Conservation (phyloP, 352 stramenopile genomes). For the Globisporangium acanthophoron region DNA sequence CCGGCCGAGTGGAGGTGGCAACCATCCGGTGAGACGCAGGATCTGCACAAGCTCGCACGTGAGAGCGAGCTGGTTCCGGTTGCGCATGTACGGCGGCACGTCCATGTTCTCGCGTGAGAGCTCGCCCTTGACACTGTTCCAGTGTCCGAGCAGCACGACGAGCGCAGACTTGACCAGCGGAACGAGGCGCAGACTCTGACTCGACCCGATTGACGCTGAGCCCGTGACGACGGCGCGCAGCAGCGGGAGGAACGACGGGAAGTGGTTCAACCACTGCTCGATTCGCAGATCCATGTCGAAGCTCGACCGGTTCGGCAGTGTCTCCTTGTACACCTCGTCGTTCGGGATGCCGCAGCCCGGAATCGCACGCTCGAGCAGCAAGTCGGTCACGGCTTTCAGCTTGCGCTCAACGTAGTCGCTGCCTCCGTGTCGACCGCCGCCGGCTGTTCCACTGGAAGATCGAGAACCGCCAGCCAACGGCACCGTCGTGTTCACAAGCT, state of each 20-base stretch:
- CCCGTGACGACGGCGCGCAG: slow-evolving; percentile 38
- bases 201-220: slow-evolving; percentile 29
- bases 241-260: slow-evolving; percentile 62
- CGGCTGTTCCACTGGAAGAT: not conserved
- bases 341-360: slow-evolving; percentile 71
- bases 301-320: slow-evolving; percentile 73
- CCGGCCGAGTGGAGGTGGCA: slow-evolving; percentile 44
- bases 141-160: slow-evolving; percentile 71
- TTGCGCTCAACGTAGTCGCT: slow-evolving; percentile 27
- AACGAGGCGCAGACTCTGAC: slow-evolving; percentile 48
- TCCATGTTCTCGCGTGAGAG: slow-evolving; percentile 60
- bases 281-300: slow-evolving; percentile 77
- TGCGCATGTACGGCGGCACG: slow-evolving; percentile 79
- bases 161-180: slow-evolving; percentile 70
- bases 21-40: slow-evolving; percentile 47
- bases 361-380: slow-evolving; percentile 70
- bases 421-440: not conserved
- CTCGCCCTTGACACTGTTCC: slow-evolving; percentile 79
- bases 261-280: slow-evolving; percentile 84
- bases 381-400: slow-evolving; percentile 51
- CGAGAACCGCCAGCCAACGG: slow-evolving; percentile 10
- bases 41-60: slow-evolving; percentile 64
- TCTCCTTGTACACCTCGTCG: slow-evolving; percentile 82
- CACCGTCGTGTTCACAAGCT: slow-evolving; percentile 28
- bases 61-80: slow-evolving; percentile 59